phyloP scores from a whole-genome alignment of 306 rosid genomes.

The Geum urbanum region DNA sequence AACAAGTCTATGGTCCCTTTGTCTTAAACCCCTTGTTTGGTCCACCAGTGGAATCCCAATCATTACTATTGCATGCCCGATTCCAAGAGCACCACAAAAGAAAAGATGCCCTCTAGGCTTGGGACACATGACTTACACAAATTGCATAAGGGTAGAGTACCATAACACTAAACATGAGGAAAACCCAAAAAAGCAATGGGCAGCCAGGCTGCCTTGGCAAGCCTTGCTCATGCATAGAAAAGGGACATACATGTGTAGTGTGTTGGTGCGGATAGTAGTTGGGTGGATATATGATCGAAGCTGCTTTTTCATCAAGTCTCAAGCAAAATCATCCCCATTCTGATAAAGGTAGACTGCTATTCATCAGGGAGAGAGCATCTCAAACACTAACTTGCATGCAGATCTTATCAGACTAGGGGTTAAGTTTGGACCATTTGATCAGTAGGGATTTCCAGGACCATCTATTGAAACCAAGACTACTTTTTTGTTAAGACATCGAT shows the following conservation, averaged over 20 bases:
- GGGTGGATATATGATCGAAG: neutral
- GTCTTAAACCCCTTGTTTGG: slow-evolving; percentile 5
- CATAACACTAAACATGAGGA: neutral
- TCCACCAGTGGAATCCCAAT: slow-evolving; percentile 23
- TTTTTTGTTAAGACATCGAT: neutral
- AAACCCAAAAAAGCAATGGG: slow-evolving; percentile 1
- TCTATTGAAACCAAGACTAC: neutral
- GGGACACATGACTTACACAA: neutral
- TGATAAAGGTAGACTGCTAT: neutral
- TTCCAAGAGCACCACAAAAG: neutral
- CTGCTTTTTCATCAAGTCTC: slow-evolving; percentile 3
- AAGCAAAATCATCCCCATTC: slow-evolving; percentile 10
- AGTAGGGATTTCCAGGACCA: neutral
- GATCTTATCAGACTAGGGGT: too few relatives aligned
- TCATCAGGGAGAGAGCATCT: slow-evolving; percentile 1
- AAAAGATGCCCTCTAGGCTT: neutral
- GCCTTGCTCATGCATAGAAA: neutral
- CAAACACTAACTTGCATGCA: slow-evolving; percentile 6
- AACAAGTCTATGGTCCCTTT: slow-evolving; percentile 30
- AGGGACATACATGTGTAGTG: neutral
- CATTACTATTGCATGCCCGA: neutral
- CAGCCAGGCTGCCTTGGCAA: slow-evolving; percentile 1
- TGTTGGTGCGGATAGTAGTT: neutral
- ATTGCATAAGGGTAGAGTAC: neutral
- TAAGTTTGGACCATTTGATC: slow-evolving; percentile 1